Evolutionary conservation across 2,329 filamentous ascomycete species (phyloP).

Genomic region (Pezizomycotina sp.): DNA sequence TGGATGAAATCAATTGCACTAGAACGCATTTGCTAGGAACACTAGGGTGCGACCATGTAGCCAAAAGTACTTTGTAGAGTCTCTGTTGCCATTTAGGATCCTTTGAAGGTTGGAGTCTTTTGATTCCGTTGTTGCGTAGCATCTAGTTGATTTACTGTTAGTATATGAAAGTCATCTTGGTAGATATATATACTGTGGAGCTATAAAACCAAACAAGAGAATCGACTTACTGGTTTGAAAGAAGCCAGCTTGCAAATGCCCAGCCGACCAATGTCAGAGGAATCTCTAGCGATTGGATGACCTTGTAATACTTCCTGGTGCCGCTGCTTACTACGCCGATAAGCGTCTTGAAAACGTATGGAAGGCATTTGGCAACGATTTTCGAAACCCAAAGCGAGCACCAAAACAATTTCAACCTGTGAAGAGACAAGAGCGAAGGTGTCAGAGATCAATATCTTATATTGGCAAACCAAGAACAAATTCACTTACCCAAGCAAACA

Average conservation of each 20-base stretch:
- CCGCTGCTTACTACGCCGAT: conserved; percentile 52
- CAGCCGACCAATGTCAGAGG: conserved; percentile 53
- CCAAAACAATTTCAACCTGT: conserved; percentile 55
- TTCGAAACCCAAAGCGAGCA: conserved; percentile 51
- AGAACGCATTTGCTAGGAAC: conserved; percentile 62
- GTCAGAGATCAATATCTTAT: conserved; percentile 1
- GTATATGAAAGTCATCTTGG: background rate
- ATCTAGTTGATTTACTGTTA: too few relatives aligned
- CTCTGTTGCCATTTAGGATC: conserved; percentile 31
- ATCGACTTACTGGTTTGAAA: conserved; percentile 35
- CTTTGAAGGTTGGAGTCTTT: conserved; percentile 16
- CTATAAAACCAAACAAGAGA: too few relatives aligned
- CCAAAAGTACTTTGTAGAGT: conserved; percentile 48
- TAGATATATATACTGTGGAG: background rate
- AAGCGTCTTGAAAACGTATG: conserved; percentile 49
- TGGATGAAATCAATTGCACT: conserved; percentile 68
- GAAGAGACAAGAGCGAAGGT: too few relatives aligned
- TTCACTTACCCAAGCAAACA: conserved; percentile 37
- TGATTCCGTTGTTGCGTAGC: conserved; percentile 12
- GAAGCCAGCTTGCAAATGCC: conserved; percentile 47
- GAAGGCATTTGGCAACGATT: conserved; percentile 44
- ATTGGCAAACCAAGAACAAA: background rate
- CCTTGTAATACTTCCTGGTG: conserved; percentile 52
- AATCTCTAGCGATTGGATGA: conserved; percentile 47
- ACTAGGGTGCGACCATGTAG: conserved; percentile 50